Evolutionary conservation across 140 eudicot genomes (phyloP).

Genomic region (Ambrosia hybrid): DNA sequence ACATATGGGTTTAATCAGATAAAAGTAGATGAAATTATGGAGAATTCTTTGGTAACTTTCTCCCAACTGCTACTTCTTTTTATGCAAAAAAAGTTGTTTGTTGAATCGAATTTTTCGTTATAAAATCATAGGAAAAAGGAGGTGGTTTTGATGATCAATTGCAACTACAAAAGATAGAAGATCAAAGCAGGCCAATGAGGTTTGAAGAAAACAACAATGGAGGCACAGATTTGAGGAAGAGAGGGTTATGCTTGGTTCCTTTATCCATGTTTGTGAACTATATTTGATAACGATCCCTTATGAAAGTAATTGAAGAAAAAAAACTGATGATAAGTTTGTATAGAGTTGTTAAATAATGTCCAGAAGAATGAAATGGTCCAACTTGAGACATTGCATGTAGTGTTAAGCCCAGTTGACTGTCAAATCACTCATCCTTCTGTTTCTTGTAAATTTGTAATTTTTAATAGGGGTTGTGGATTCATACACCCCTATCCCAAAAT

Average conservation of each 20-base stretch:
- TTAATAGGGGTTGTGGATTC: no score
- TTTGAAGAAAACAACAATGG: slow-evolving; percentile 28
- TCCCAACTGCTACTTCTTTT: neutral
- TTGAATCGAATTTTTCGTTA: neutral
- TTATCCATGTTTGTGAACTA: slow-evolving; percentile 47
- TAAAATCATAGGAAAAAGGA: slow-evolving; percentile 33
- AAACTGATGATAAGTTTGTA: slow-evolving; percentile 24
- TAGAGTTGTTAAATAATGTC: slow-evolving; percentile 27
- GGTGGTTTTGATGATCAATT: slow-evolving; percentile 21
- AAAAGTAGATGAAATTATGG: slow-evolving; percentile 37
- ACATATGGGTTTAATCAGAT: slow-evolving; percentile 46
- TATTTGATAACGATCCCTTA: slow-evolving; percentile 16
- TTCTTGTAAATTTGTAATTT: slow-evolving; percentile 23
- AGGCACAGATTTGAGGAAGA: slow-evolving; percentile 48
- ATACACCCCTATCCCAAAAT: no score
- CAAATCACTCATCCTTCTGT: slow-evolving; percentile 31
- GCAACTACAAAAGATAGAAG: slow-evolving; percentile 14
- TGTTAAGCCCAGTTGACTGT: slow-evolving; percentile 42
- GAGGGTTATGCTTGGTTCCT: slow-evolving; percentile 64
- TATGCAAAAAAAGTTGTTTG: neutral
- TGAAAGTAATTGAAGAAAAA: neutral
- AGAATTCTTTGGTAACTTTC: slow-evolving; percentile 41
- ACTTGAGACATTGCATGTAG: slow-evolving; percentile 38
- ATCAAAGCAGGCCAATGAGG: slow-evolving; percentile 10
- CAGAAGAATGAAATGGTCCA: slow-evolving; percentile 25